phyloP scores from a whole-genome alignment of 2,329 filamentous ascomycete species.

The Coniochaeta pulveracea region DNA sequence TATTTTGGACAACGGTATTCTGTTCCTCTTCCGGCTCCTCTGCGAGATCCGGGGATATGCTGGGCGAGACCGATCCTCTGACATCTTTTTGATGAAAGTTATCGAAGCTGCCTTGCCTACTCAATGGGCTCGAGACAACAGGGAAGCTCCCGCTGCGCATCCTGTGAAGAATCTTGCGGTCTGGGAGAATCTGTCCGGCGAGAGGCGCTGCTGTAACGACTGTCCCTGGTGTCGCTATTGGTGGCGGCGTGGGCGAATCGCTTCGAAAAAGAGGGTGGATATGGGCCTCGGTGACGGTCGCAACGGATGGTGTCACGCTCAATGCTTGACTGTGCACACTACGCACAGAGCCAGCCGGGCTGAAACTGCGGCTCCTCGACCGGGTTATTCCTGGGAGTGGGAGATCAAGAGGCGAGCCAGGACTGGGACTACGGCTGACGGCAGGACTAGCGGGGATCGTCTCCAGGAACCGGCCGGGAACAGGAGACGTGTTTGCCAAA shows the following conservation, averaged over 20 bases:
- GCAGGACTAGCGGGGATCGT: conserved; percentile 59
- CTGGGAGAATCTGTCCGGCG: conserved; percentile 51
- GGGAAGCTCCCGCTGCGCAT: conserved; percentile 46
- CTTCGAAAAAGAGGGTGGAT: conserved; percentile 72
- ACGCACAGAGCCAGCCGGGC: conserved; percentile 20
- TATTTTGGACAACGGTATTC: conserved; percentile 12
- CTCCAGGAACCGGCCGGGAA: conserved; percentile 46
- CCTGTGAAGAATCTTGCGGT: conserved; percentile 35
- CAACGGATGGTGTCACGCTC: conserved; percentile 14
- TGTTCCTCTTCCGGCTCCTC: conserved; percentile 14
- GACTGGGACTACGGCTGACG: conserved; percentile 53
- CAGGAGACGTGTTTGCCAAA: conserved; percentile 33
- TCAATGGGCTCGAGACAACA: conserved; percentile 34
- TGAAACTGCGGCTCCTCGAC: conserved; percentile 42
- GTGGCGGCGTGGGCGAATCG: conserved; percentile 57
- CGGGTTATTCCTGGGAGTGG: conserved; percentile 32
- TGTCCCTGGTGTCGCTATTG: conserved; percentile 56
- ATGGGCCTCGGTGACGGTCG: conserved; percentile 49
- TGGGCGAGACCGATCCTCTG: conserved; percentile 8
- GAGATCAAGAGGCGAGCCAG: conserved; percentile 46
- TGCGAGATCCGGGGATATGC: conserved; percentile 12
- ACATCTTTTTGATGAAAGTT: conserved; percentile 22
- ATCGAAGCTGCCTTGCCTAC: conserved; percentile 37
- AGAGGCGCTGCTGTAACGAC: conserved; percentile 60
- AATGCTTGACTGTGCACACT: background rate